A percentile compares a stretch with the other conserved stretches of the same genome.
phyloP scores from a whole-genome alignment of 495 filamentous ascomycete genomes.

The Xanthoparmelia taractica region DNA sequence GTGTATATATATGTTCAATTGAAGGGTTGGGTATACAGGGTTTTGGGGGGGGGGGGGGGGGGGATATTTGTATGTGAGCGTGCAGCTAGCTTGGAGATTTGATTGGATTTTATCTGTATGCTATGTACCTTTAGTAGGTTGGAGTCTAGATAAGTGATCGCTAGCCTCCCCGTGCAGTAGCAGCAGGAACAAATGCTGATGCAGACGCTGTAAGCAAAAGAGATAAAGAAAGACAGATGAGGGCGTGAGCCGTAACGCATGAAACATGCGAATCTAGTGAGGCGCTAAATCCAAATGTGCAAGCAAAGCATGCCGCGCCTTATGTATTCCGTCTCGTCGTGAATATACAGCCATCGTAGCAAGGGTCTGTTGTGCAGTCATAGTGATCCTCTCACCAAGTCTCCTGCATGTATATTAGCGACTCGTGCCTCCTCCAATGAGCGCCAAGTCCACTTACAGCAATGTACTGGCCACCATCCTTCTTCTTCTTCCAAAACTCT shows the following conservation, averaged over 20 bases:
- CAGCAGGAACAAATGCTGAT: not conserved
- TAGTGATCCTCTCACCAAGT: constrained; percentile 25
- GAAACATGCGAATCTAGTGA: not conserved
- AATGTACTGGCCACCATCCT: constrained; percentile 78
- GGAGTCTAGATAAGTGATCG: not conserved
- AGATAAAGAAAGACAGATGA: too few relatives aligned
- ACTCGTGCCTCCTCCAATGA: not conserved
- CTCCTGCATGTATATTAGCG: constrained; percentile 23
- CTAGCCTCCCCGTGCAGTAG: not conserved
- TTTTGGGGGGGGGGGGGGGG: not conserved
- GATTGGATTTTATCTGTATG: too few relatives aligned
- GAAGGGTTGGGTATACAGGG: too few relatives aligned
- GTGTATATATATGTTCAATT: too few relatives aligned
- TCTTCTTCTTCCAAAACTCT: constrained; percentile 75
- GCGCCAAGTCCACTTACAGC: constrained; percentile 50
- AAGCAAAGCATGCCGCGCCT: not conserved
- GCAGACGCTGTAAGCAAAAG: not conserved
- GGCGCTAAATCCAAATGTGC: not conserved
- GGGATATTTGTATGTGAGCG: not conserved
- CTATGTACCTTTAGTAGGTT: too few relatives aligned
- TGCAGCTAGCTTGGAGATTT: not conserved
- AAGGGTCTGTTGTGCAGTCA: not conserved
- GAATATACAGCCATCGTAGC: not conserved
- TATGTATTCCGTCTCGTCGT: not conserved
- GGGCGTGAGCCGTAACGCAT: not conserved